Percentiles rank a stretch among this genome's conserved stretches.
Evolutionary conservation across 305 asterid genomes (phyloP).

Genomic region (Striga hermonthica): DNA sequence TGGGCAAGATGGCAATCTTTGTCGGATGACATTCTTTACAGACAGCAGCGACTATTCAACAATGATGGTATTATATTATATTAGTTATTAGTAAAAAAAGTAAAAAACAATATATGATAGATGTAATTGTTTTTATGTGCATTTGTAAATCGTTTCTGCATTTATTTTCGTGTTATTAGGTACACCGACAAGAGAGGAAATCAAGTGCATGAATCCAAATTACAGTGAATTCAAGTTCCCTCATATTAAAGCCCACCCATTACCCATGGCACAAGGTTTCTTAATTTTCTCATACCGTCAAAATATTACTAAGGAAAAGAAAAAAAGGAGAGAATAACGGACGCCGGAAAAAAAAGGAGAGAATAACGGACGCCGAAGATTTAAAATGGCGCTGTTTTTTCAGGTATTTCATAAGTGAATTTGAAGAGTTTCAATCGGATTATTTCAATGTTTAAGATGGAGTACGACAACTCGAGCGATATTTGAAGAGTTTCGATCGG

Average conservation of each 20-base stretch:
- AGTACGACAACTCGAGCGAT: too few species aligned
- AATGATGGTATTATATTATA: too few species aligned
- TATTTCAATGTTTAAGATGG: too few species aligned
- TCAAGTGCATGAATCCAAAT: conserved; percentile 96
- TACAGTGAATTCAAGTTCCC: conserved; percentile 90
- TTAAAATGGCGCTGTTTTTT: neutral
- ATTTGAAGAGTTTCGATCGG: too few species aligned
- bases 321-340: neutral
- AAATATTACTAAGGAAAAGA: too few species aligned
- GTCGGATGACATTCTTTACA: too few species aligned
- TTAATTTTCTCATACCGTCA: too few species aligned
- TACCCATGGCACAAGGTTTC: conserved; percentile 94
- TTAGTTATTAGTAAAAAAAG: conserved; percentile 48
- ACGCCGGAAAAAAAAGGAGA: neutral
- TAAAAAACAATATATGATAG: conserved; percentile 42
- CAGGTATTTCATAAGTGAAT: conserved; percentile 70
- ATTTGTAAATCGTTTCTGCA: too few species aligned
- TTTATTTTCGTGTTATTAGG: conserved; percentile 50
- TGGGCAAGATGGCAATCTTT: too few species aligned
- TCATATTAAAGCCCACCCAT: conserved; percentile 90
- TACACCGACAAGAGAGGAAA: conserved; percentile 95
- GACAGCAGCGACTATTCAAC: too few species aligned
- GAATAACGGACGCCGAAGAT: neutral
- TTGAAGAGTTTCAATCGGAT: too few species aligned
- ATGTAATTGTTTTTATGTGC: conserved; percentile 3